Conservation (phyloP, 441 rosid species). For the Flueggea neowawraea region DNA sequence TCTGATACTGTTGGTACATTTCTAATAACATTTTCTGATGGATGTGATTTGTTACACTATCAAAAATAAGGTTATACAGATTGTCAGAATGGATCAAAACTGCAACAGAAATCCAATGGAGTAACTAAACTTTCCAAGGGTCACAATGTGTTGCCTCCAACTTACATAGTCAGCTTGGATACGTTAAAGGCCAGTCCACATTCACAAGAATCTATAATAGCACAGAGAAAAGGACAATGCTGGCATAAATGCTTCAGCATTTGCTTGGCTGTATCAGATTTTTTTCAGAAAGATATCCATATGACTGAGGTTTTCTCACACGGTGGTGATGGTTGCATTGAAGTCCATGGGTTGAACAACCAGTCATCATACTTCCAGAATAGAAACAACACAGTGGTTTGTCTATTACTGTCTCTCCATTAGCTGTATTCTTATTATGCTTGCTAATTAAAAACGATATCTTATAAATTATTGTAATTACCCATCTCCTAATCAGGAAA, state of each 20-base stretch:
- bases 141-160: conserved; percentile 35
- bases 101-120: conserved; percentile 26
- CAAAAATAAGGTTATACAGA: conserved; percentile 43
- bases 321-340: conserved; percentile 68
- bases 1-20: conserved; percentile 45
- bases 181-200: conserved; percentile 54
- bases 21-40: conserved; percentile 5
- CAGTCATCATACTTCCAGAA: conserved; percentile 63
- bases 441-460: not conserved
- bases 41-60: conserved; percentile 20
- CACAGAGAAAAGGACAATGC: conserved; percentile 46
- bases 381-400: conserved; percentile 67
- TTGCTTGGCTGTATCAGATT: conserved; percentile 62
- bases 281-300: conserved; percentile 43
- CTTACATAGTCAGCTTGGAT: conserved; percentile 80
- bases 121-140: conserved; percentile 27
- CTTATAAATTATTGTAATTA: not conserved
- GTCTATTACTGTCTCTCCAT: conserved; percentile 27
- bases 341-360: conserved; percentile 57
- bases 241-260: conserved; percentile 77
- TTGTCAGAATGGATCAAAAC: conserved; percentile 33
- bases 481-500: not conserved
- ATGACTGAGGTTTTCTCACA: conserved; percentile 42
- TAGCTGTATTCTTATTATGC: not conserved
- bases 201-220: conserved; percentile 42